A percentile compares a stretch with the other conserved stretches of the same genome.
These are phyloP conservation scores for Colletotrichum magnum DNA, from an alignment of 2,329 filamentous ascomycete species.

Conservation along the genomic window DNA sequence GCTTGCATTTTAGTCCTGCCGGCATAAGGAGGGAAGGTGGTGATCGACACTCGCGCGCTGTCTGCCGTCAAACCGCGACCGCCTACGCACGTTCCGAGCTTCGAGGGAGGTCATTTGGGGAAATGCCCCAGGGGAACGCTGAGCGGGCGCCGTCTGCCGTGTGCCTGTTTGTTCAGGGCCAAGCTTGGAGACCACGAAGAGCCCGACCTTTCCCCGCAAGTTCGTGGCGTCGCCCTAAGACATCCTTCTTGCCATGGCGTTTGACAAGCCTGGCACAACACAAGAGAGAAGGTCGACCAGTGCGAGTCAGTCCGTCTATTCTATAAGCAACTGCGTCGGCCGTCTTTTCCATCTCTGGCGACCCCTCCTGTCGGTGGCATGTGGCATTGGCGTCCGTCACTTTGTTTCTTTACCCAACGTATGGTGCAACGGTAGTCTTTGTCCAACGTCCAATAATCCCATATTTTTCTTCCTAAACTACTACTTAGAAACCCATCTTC, in stretches of 20 bases:
- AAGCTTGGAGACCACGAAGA: background rate
- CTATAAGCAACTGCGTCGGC: constrained; percentile 33
- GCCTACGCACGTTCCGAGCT: background rate
- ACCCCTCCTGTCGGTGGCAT: constrained; percentile 22
- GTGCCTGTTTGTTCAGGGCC: constrained; percentile 22
- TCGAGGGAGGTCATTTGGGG: background rate
- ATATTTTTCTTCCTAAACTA: background rate
- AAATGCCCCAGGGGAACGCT: constrained; percentile 1
- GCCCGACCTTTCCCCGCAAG: constrained; percentile 32
- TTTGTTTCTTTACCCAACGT: constrained; percentile 15
- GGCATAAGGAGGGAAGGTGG: background rate
- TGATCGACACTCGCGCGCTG: constrained; percentile 20
- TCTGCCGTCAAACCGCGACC: background rate
- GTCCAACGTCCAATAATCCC: background rate
- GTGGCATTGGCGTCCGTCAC: constrained; percentile 26
- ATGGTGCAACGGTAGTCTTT: constrained; percentile 26
- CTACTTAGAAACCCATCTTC: constrained; percentile 2
- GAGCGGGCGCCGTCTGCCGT: constrained; percentile 1
- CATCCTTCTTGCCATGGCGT: constrained; percentile 38
- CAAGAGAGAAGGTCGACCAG: constrained; percentile 21
- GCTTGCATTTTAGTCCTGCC: background rate
- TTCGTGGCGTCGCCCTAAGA: constrained; percentile 38
- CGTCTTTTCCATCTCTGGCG: constrained; percentile 36
- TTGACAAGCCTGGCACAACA: constrained; percentile 38
- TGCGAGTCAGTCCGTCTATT: constrained; percentile 34